phyloP scores from a whole-genome alignment of 2,329 filamentous ascomycete genomes.

The Alternaria burnsii region DNA sequence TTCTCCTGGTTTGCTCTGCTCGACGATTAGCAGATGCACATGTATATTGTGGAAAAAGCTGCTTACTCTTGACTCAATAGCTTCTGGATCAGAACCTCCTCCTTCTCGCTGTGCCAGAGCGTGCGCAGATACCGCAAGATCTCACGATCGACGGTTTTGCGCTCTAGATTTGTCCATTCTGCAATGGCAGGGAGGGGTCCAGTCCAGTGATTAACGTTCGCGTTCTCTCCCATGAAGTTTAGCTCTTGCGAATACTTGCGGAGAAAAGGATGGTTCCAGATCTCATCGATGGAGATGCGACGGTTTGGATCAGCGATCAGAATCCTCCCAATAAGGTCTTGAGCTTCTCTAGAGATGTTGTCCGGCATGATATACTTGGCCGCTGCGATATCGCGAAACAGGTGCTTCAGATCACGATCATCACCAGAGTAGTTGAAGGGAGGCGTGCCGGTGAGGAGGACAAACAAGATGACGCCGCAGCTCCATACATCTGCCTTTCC shows the following conservation, averaged over 20 bases:
- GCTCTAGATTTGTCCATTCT: conserved; percentile 68
- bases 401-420: conserved; percentile 64
- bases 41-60: too few relatives aligned
- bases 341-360: conserved; percentile 69
- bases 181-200: conserved; percentile 65
- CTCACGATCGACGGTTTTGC: conserved; percentile 78
- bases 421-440: conserved; percentile 71
- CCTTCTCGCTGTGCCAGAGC: conserved; percentile 86
- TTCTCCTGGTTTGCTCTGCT: conserved; percentile 85
- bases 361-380: conserved; percentile 59
- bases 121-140: conserved; percentile 86
- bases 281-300: conserved; percentile 79
- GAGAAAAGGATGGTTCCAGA: conserved; percentile 89
- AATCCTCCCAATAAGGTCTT: conserved; percentile 81
- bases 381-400: conserved; percentile 67
- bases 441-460: conserved; percentile 81
- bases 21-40: conserved; percentile 7
- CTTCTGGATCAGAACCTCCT: conserved; percentile 73
- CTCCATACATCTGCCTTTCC: conserved; percentile 95
- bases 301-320: conserved; percentile 79
- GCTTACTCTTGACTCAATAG: conserved; percentile 62
- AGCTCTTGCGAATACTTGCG: conserved; percentile 78
- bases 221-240: conserved; percentile 69
- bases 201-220: conserved; percentile 60
- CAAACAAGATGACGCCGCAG: conserved; percentile 78